Conservation (phyloP, 192 early-diverging fungal genomes). For the Umbelopsis sp. region DNA sequence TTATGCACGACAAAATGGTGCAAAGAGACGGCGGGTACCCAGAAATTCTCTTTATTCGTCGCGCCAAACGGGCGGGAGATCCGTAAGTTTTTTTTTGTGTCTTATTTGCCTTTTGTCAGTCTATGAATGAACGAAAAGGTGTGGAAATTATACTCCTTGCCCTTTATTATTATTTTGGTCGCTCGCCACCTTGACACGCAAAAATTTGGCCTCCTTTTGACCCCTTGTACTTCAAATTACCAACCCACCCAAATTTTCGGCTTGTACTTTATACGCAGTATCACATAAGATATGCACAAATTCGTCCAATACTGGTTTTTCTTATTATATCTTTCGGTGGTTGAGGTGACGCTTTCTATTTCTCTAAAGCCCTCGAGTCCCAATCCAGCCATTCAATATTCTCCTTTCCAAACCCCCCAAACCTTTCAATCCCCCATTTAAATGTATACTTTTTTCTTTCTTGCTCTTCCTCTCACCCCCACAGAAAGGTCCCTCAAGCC, state of each 20-base stretch:
- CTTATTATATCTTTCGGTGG: constrained; percentile 7
- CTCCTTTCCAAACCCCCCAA: too few species aligned
- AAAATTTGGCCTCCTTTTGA: not conserved
- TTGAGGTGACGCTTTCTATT: constrained; percentile 7
- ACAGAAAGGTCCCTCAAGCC: constrained; percentile 3
- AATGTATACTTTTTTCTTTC: not conserved
- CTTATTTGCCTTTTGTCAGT: not conserved
- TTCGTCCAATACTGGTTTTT: constrained; percentile 13
- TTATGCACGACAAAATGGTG: constrained; percentile 26
- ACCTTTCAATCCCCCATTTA: not conserved
- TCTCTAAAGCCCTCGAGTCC: not conserved
- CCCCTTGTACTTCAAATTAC: constrained; percentile 4
- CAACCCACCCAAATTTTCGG: not conserved
- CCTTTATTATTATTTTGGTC: constrained; percentile 8
- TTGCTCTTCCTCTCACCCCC: not conserved
- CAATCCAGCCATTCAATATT: too few species aligned
- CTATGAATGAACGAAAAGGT: not conserved
- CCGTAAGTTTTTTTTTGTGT: constrained; percentile 27
- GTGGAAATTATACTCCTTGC: not conserved
- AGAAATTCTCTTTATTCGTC: constrained; percentile 35
- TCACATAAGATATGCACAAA: not conserved
- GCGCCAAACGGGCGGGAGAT: constrained; percentile 32
- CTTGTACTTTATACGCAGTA: not conserved
- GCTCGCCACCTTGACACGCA: not conserved
- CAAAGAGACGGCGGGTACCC: constrained; percentile 24